A percentile compares a stretch with the other conserved stretches of the same genome.
phyloP scores from a whole-genome alignment of 2,329 filamentous ascomycete genomes.

The Cladosporium cucumerinum region DNA sequence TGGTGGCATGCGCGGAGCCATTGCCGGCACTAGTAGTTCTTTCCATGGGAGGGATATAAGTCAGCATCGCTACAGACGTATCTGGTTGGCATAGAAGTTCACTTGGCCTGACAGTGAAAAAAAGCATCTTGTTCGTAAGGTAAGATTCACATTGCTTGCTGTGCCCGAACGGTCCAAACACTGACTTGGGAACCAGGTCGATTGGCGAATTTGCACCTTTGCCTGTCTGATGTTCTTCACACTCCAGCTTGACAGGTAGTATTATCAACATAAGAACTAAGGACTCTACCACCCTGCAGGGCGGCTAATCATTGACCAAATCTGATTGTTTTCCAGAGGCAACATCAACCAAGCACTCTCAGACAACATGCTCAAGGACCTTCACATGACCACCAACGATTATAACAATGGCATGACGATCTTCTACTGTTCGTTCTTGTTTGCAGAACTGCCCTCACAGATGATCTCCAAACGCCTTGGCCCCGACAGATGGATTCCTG shows the following conservation, averaged over 20 bases:
- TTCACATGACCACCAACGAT: slow-evolving; percentile 41
- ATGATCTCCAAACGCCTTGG: slow-evolving; percentile 45
- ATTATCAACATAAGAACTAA: slow-evolving; percentile 40
- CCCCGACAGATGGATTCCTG: slow-evolving; percentile 43
- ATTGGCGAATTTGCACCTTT: slow-evolving; percentile 44
- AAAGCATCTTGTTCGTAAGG: slow-evolving; percentile 51
- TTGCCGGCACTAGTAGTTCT: neutral
- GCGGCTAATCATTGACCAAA: neutral
- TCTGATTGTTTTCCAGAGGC: neutral
- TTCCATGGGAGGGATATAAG: neutral
- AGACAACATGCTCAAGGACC: neutral
- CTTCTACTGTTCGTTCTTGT: slow-evolving; percentile 80
- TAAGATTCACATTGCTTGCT: slow-evolving; percentile 24
- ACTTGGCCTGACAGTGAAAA: slow-evolving; percentile 54
- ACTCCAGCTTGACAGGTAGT: slow-evolving; percentile 30
- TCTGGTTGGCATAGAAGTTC: slow-evolving; percentile 43
- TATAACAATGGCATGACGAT: slow-evolving; percentile 46
- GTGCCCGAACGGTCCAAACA: neutral
- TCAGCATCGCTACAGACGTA: rapidly evolving
- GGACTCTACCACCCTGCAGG: neutral
- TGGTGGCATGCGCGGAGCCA: too few relatives aligned
- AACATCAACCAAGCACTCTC: neutral
- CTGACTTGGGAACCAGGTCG: slow-evolving; percentile 45
- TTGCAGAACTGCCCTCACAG: slow-evolving; percentile 37
- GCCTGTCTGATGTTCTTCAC: slow-evolving; percentile 18